Percentiles rank a stretch among this genome's conserved stretches.
Conservation (phyloP, 1,284 basidiomycete genomes). For the Limonomyces culmigenus region DNA sequence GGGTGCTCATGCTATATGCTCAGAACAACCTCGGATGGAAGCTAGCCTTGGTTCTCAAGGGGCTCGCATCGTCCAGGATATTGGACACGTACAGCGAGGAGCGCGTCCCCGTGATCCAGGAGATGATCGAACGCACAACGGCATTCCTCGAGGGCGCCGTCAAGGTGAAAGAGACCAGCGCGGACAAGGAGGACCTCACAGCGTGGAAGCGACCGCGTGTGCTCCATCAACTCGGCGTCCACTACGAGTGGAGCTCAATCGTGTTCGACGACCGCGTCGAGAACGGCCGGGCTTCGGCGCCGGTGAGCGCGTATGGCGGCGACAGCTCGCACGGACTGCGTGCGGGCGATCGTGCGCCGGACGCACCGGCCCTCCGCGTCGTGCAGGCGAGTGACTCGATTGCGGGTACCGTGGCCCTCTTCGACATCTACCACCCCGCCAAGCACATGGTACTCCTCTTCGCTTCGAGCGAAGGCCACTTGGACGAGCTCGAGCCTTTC, state of each 20-base stretch:
- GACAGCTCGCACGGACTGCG: background rate
- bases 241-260: constrained; percentile 5
- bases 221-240: constrained; percentile 5
- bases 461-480: background rate
- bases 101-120: constrained; percentile 20
- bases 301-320: background rate
- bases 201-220: constrained; percentile 2
- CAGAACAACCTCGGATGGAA: constrained; percentile 28
- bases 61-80: constrained; percentile 13
- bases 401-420: background rate
- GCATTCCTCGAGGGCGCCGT: background rate
- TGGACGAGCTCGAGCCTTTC: background rate
- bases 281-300: background rate
- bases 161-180: background rate
- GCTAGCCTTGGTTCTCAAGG: constrained; percentile 18
- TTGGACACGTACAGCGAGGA: constrained; percentile 19
- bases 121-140: constrained; percentile 14
- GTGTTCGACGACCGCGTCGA: constrained; percentile 4
- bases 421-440: constrained; percentile 1
- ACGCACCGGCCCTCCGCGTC: constrained; percentile 3
- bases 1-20: constrained; percentile 4
- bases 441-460: constrained; percentile 3
- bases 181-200: background rate
- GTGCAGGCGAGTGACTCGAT: background rate
- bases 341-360: constrained; percentile 4